Evolutionary conservation across 2,329 filamentous ascomycete species (phyloP), one percentile per base, ranked within the genome.

Genomic region (Apiospora marii): DNA sequence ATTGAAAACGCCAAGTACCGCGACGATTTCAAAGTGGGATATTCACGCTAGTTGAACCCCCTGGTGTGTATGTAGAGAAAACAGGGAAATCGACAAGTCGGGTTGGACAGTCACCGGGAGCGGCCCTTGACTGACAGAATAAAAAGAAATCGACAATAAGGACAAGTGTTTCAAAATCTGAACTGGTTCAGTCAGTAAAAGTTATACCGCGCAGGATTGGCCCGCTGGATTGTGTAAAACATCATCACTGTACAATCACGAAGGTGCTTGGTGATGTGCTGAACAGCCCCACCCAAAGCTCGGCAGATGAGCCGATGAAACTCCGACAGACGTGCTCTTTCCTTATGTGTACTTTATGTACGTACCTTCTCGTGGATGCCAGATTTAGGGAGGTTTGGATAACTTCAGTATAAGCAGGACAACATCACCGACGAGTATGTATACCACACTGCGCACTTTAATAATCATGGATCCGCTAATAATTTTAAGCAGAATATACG

Each of bases 1-100:
- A 64, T n/a, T 24, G 58, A 64, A 64, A 64, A 64, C 58, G 58
- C 58, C 58, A 64, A 64, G 34, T 64, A 41, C 58, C 34, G 46
- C 46, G 30, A 30, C 34, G 58, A 64, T 61, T 64, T 64, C 34
- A 41, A 64, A 64, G 34, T 64, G 58, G 58, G 58, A 64, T 64
- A 41, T 12, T 30, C 16, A 41, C 41, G 67, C 41, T 68, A 48
- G 41, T 46, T 24, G 13, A 10, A 68, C 67, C 13, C 67, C 67
- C 67, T n/a, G 67, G 67, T 24, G 67, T 68, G 67, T 7, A 14
- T 41, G 30, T 41, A 64, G 58, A 64, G 4, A 24, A 2, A 14
- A 41, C 34, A n/a, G 10, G 34, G 10, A 64, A 64, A 64, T n/a
- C 34, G 7, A 64, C 58, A 41, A 14, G 19, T 64, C 22, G 34